Evolutionary conservation across 345 rosid species (phyloP).

Genomic region (Nasturtium officinale): DNA sequence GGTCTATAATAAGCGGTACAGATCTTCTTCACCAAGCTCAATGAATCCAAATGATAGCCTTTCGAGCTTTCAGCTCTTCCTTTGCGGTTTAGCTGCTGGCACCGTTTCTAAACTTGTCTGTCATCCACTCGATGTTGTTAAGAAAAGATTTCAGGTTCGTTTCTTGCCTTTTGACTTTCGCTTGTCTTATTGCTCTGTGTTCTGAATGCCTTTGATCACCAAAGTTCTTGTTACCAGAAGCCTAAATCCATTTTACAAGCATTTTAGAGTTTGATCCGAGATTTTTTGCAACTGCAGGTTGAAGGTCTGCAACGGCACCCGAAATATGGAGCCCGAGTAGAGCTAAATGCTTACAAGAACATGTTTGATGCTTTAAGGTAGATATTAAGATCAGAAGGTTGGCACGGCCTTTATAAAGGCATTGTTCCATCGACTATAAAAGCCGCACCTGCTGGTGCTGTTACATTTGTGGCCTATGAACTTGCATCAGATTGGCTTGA

Average conservation of each 20-base stretch:
- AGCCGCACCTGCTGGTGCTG: constrained; percentile 30
- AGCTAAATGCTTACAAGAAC: constrained; percentile 41
- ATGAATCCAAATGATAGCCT: constrained; percentile 38
- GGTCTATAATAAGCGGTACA: constrained; percentile 5
- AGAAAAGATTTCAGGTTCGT: constrained; percentile 83
- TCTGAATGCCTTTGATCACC: neutral
- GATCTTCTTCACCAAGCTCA: neutral
- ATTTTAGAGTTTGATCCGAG: neutral
- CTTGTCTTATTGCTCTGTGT: neutral
- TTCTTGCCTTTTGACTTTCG: neutral
- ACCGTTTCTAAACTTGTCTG: constrained; percentile 84
- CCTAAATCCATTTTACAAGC: neutral
- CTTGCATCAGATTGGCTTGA: constrained; percentile 23
- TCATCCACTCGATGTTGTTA: constrained; percentile 91
- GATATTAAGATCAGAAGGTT: constrained; percentile 16
- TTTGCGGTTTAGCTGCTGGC: constrained; percentile 80
- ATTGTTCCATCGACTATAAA: constrained; percentile 17
- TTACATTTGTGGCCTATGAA: constrained; percentile 18
- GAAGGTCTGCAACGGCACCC: constrained; percentile 80
- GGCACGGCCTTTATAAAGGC: constrained; percentile 12
- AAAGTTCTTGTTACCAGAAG: neutral
- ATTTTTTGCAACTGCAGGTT: constrained; percentile 50
- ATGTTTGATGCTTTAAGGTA: constrained; percentile 5
- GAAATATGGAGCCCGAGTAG: constrained; percentile 74
- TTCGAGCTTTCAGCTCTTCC: constrained; percentile 68